These are phyloP conservation scores for Erysimum cheiri DNA, from an alignment of 441 rosid species.

Conservation along the genomic window DNA sequence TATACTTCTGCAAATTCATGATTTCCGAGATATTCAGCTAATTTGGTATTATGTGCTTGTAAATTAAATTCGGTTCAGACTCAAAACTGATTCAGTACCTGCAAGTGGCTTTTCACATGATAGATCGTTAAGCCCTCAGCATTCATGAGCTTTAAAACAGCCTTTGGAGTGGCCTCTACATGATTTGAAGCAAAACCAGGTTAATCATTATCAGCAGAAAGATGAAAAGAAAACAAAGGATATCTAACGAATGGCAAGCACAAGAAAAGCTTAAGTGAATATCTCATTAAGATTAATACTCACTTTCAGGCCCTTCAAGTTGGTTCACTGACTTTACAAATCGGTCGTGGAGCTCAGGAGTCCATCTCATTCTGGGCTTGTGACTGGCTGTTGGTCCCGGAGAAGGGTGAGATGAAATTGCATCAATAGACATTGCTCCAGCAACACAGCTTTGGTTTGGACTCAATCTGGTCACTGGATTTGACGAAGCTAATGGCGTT, in stretches of 20 bases:
- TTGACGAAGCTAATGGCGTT: constrained; percentile 48
- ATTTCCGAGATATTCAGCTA: constrained; percentile 17
- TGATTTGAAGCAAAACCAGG: constrained; percentile 29
- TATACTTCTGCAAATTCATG: constrained; percentile 74
- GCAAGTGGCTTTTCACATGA: constrained; percentile 94
- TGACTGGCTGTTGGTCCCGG: constrained; percentile 55
- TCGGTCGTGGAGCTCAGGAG: constrained; percentile 83
- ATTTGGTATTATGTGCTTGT: constrained; percentile 15
- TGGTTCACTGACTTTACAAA: constrained; percentile 74
- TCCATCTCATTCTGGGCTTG: constrained; percentile 95
- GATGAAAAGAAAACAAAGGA: constrained; percentile 21
- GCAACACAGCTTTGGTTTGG: constrained; percentile 49
- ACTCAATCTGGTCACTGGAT: constrained; percentile 44
- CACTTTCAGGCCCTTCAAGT: constrained; percentile 94
- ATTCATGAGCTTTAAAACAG: constrained; percentile 85
- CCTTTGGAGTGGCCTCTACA: constrained; percentile 96
- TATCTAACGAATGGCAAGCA: constrained; percentile 11
- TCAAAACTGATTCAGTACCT: constrained; percentile 53
- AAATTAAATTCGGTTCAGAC: not conserved
- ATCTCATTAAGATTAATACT: constrained; percentile 38
- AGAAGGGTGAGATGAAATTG: constrained; percentile 54
- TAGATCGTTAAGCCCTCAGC: constrained; percentile 86
- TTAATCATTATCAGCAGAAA: constrained; percentile 21
- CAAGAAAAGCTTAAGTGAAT: constrained; percentile 14
- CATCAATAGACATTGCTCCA: constrained; percentile 47